These are phyloP conservation scores for Microascus cirrosus DNA, from an alignment of 2,329 filamentous ascomycete genomes.

Conservation along the genomic window DNA sequence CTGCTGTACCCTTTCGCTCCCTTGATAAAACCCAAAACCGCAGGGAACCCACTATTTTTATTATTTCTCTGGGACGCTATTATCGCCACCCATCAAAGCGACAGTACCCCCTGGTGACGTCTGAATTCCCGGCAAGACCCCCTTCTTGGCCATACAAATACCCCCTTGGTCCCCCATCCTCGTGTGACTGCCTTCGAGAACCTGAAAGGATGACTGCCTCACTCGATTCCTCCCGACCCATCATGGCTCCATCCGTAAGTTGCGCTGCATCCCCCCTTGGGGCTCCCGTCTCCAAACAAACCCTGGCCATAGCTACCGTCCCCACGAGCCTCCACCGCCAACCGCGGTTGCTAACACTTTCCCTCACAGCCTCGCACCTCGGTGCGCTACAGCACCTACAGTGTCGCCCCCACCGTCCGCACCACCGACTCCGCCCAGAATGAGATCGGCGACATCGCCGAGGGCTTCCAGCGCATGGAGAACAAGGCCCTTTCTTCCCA, in stretches of 20 bases:
- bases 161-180: neutral
- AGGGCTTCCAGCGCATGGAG: constrained; percentile 75
- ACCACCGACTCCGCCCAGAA: constrained; percentile 37
- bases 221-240: constrained; percentile 49
- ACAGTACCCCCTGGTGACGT: neutral
- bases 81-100: neutral
- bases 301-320: constrained; percentile 1
- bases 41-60: neutral
- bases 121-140: neutral
- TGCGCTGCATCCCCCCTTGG: neutral
- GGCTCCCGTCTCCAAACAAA: constrained; percentile 8
- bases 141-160: neutral
- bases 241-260: constrained; percentile 53
- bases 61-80: too few relatives aligned
- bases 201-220: constrained; percentile 39
- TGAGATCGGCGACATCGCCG: constrained; percentile 59
- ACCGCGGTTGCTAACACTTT: constrained; percentile 4
- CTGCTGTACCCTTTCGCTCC: neutral
- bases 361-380: constrained; percentile 36
- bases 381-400: constrained; percentile 48
- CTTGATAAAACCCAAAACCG: neutral
- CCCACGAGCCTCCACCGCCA: constrained; percentile 3
- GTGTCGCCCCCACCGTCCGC: constrained; percentile 34
- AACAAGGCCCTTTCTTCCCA: constrained; percentile 78
- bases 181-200: neutral